phyloP scores from a whole-genome alignment of 495 filamentous ascomycete genomes.

The Neurospora sp. region DNA sequence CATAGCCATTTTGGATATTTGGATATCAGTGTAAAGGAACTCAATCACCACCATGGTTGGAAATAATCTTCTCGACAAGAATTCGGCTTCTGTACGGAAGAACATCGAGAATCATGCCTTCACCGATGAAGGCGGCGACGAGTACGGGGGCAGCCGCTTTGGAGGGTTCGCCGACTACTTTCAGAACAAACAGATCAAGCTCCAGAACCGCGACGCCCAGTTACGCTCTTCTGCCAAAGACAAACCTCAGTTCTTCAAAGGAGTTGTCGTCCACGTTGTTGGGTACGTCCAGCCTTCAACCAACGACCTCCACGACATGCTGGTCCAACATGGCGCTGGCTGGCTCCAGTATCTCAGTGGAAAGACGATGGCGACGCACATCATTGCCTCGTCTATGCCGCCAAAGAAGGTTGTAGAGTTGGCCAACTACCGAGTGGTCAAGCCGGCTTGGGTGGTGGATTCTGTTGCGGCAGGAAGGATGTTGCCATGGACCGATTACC shows the following conservation, averaged over 20 bases:
- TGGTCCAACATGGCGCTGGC: slow-evolving; percentile 83
- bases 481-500: slow-evolving; percentile 75
- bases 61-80: slow-evolving; percentile 50
- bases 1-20: not conserved
- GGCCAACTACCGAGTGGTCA: slow-evolving; percentile 76
- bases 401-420: slow-evolving; percentile 89
- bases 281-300: slow-evolving; percentile 70
- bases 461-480: slow-evolving; percentile 71
- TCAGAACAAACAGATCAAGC: slow-evolving; percentile 85
- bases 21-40: not conserved
- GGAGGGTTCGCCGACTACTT: slow-evolving; percentile 87
- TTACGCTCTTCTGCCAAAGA: slow-evolving; percentile 53
- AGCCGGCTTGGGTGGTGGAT: slow-evolving; percentile 92
- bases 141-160: slow-evolving; percentile 80
- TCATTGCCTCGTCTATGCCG: slow-evolving; percentile 81
- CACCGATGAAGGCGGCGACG: slow-evolving; percentile 67
- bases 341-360: slow-evolving; percentile 93
- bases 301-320: slow-evolving; percentile 55
- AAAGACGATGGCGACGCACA: slow-evolving; percentile 89
- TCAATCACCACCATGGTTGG: slow-evolving; percentile 59
- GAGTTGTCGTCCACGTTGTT: slow-evolving; percentile 79
- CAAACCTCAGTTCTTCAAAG: slow-evolving; percentile 78
- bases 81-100: slow-evolving; percentile 70
- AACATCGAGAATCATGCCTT: slow-evolving; percentile 64
- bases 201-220: slow-evolving; percentile 85